Percentiles rank a stretch among this genome's conserved stretches.
phyloP scores from a whole-genome alignment of 306 rosid genomes.

The Quercus wislizeni region DNA sequence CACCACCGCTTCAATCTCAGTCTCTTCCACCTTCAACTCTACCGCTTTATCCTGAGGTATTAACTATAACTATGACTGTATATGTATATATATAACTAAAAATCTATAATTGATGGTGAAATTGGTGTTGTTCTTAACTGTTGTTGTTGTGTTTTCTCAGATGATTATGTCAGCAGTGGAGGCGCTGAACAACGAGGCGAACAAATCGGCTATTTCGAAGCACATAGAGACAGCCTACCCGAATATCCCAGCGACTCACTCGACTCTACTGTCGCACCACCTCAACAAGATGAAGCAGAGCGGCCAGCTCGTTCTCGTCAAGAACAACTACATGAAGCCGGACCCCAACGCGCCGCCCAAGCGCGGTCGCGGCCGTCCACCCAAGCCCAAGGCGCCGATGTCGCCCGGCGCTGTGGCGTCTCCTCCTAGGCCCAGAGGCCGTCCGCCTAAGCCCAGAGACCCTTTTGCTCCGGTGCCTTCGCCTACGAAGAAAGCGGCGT shows the following conservation, averaged over 20 bases:
- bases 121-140: too few species aligned
- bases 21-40: conserved; percentile 13
- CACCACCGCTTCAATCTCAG: not conserved
- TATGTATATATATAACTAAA: too few species aligned
- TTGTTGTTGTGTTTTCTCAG: conserved; percentile 4
- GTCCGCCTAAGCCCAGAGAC: conserved; percentile 50
- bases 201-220: conserved; percentile 43
- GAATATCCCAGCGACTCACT: conserved; percentile 38
- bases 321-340: conserved; percentile 53
- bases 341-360: conserved; percentile 50
- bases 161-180: conserved; percentile 53
- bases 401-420: conserved; percentile 12
- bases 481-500: conserved; percentile 19
- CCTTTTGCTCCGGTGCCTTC: conserved; percentile 38
- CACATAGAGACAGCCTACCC: conserved; percentile 41
- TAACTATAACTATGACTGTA: too few species aligned
- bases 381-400: conserved; percentile 35
- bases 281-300: conserved; percentile 38
- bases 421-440: conserved; percentile 47
- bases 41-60: conserved; percentile 45
- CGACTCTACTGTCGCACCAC: conserved; percentile 36
- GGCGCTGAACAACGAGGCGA: conserved; percentile 33
- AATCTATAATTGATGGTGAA: too few species aligned
- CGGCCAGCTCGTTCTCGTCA: conserved; percentile 39
- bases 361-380: conserved; percentile 57